phyloP scores from a whole-genome alignment of 2,329 filamentous ascomycete genomes.

The Colletotrichum lentis region DNA sequence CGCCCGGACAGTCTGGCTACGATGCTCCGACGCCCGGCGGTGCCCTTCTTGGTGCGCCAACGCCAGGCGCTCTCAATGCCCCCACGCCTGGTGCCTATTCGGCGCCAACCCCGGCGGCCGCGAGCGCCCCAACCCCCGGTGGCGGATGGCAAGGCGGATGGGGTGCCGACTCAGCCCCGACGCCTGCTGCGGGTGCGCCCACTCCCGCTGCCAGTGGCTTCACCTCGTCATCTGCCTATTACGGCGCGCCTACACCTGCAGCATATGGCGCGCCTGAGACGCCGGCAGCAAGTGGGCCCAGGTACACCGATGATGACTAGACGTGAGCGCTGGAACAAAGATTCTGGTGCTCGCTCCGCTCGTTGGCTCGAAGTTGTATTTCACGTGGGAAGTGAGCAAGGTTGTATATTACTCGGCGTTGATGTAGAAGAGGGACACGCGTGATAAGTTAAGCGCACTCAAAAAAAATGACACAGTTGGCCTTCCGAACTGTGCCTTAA shows the following conservation, averaged over 20 bases:
- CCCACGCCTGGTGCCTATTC: conserved; percentile 75
- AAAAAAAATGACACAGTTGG: not conserved
- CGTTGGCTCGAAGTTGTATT: conserved; percentile 21
- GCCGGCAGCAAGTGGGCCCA: conserved; percentile 66
- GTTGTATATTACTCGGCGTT: conserved; percentile 38
- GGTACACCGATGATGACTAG: conserved; percentile 62
- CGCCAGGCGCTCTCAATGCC: conserved; percentile 69
- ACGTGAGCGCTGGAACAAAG: not conserved
- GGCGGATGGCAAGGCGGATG: conserved; percentile 68
- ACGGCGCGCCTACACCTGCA: conserved; percentile 71
- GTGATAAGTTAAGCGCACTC: conserved; percentile 12
- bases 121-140: conserved; percentile 74
- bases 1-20: conserved; percentile 63
- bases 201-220: conserved; percentile 73
- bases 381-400: conserved; percentile 4
- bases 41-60: conserved; percentile 64
- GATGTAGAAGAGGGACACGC: conserved; percentile 18
- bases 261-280: conserved; percentile 68
- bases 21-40: conserved; percentile 75
- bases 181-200: conserved; percentile 70
- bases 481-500: not conserved
- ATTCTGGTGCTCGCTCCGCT: not conserved
- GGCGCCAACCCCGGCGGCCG: conserved; percentile 68
- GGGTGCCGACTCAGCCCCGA: conserved; percentile 71
- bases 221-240: conserved; percentile 56